Evolutionary conservation across 495 filamentous ascomycete species (phyloP).

Genomic region (Pseudotulostoma volvatum): DNA sequence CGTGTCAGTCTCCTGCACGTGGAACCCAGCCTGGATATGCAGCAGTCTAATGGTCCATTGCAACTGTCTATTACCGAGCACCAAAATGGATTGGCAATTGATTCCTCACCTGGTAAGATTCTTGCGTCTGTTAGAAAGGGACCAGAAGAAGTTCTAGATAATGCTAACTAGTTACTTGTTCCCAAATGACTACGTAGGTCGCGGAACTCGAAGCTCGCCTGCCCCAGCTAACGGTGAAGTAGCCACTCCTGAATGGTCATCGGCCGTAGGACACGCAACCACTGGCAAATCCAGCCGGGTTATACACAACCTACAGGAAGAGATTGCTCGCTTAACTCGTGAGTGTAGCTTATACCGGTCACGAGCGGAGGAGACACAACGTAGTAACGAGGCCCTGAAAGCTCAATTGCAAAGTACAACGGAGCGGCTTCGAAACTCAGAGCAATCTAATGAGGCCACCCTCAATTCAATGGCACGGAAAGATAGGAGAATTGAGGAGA

Average conservation of each 20-base stretch:
- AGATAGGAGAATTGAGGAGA: conserved; percentile 63
- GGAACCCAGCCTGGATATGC: conserved; percentile 31
- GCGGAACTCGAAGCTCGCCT: too few species aligned
- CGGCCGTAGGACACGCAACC: conserved; percentile 60
- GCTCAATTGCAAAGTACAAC: conserved; percentile 52
- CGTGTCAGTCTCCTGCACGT: conserved; percentile 28
- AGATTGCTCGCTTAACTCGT: conserved; percentile 70
- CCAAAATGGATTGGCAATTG: too few species aligned
- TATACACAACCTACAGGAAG: conserved; percentile 75
- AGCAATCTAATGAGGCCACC: conserved; percentile 54
- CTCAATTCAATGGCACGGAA: conserved; percentile 56
- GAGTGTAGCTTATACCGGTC: conserved; percentile 61
- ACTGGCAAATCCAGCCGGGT: conserved; percentile 86
- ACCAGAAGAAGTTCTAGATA: too few species aligned
- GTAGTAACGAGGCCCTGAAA: conserved; percentile 54
- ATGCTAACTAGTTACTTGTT: too few species aligned
- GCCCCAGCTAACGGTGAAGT: too few species aligned
- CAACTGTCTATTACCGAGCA: conserved; percentile 8
- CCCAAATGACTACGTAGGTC: too few species aligned
- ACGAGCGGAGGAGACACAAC: conserved; percentile 54
- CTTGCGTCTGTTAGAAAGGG: too few species aligned
- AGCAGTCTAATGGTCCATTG: conserved; percentile 25
- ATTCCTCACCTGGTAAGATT: too few species aligned
- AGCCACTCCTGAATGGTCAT: conserved; percentile 46
- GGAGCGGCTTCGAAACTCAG: conserved; percentile 44